A percentile compares a stretch with the other conserved stretches of the same genome.
phyloP scores from a whole-genome alignment of 805 yeast species.

The Metschnikowia lochheadii region DNA sequence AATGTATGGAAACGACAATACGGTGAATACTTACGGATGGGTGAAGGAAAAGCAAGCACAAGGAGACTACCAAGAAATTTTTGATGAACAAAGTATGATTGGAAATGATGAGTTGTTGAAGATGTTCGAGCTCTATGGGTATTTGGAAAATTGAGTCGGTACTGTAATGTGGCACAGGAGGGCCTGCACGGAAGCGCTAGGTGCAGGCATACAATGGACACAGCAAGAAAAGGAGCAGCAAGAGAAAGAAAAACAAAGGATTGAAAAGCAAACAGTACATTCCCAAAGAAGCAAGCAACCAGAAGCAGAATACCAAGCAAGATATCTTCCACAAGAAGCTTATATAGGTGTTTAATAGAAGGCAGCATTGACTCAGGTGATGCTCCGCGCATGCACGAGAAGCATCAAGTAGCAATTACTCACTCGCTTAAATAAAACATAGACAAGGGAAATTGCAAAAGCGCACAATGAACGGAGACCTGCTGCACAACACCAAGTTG shows the following conservation, averaged over 20 bases:
- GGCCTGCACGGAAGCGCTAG: too few species aligned
- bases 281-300: too few species aligned
- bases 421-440: too few species aligned
- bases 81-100: constrained; percentile 17
- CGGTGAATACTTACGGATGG: constrained; percentile 17
- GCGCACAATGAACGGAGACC: not conserved
- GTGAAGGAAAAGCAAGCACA: constrained; percentile 14
- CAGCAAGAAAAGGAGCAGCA: too few species aligned
- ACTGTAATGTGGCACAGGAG: too few species aligned
- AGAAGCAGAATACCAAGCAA: too few species aligned
- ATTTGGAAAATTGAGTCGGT: constrained; percentile 18
- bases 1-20: constrained; percentile 17
- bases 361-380: not conserved
- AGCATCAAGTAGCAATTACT: too few species aligned
- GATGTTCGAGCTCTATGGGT: constrained; percentile 35
- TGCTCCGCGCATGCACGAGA: too few species aligned
- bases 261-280: too few species aligned
- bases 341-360: not conserved
- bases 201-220: too few species aligned
- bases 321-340: too few species aligned
- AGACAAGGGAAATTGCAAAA: not conserved
- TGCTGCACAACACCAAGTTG: not conserved
- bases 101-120: constrained; percentile 33
- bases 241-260: too few species aligned
- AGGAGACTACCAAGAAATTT: constrained; percentile 11